Evolutionary conservation across 75 land plant species (phyloP).

Genomic region (Larix kaempferi): DNA sequence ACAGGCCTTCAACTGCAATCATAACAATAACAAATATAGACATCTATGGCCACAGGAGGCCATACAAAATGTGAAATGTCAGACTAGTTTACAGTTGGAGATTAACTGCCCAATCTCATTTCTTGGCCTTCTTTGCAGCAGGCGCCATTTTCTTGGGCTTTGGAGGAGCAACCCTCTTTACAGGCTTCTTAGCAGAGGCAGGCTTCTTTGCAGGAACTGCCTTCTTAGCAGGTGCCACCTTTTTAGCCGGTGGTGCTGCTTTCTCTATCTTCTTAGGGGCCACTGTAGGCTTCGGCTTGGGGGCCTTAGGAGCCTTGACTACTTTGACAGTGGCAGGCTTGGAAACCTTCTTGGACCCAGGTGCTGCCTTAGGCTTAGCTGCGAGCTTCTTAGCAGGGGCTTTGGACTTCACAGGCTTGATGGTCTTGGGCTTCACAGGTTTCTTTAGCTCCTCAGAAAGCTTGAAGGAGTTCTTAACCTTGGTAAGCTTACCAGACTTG

Average conservation of each 20-base stretch:
- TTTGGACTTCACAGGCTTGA: neutral
- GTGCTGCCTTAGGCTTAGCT: conserved; percentile 4
- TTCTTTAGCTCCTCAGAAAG: conserved; percentile 22
- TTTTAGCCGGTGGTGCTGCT: conserved; percentile 12
- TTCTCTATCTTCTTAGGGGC: conserved; percentile 8
- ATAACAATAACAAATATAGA: neutral
- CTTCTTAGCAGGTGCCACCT: conserved; percentile 5
- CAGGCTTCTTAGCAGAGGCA: conserved; percentile 11
- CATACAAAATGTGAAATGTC: too few species aligned
- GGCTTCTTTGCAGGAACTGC: conserved; percentile 6
- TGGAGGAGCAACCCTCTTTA: neutral
- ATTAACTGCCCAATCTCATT: too few species aligned
- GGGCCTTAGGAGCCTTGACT: neutral
- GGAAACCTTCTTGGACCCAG: conserved; percentile 15
- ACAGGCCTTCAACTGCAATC: neutral
- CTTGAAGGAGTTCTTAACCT: conserved; percentile 81
- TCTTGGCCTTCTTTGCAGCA: conserved; percentile 12
- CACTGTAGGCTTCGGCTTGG: conserved; percentile 14
- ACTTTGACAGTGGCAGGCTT: neutral
- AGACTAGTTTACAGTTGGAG: too few species aligned
- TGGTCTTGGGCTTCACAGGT: conserved; percentile 4
- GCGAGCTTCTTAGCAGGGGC: conserved; percentile 13
- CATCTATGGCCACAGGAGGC: too few species aligned
- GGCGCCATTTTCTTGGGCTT: conserved; percentile 10
- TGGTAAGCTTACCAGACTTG: conserved; percentile 51